Base-by-base conservation (phyloP, 2,329 filamentous ascomycete species). In the Claviceps sp. region DNA sequence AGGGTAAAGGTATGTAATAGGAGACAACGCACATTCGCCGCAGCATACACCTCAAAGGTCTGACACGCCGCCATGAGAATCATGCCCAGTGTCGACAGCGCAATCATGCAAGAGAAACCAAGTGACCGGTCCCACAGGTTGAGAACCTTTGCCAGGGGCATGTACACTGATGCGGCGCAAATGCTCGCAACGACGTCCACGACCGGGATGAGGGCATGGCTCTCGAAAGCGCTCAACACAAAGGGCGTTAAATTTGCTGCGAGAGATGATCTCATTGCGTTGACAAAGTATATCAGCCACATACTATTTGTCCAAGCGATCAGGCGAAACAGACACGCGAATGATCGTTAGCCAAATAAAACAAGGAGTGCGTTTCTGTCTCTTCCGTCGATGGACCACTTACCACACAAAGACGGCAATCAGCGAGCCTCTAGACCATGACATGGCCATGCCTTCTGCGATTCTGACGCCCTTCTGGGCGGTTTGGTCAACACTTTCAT, bases 61-160 rank as follows among this genome's bases (percentile, higher is more conserved):
- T 73, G 67, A 58, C 73, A 82, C 0, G 71, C 71, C 18, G 83
- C 82, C 70, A 83, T 82, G 59, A 86, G 71, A 40, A 82, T 71
- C 46, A 83, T 70, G 16, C 69, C 71, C 51, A 72, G 40, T 3
- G 74, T 70, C 49, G 73, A 70, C 24, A 76, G 69, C 24, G 65
- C 52, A 1, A 76, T 69, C 65, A 79, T 78, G 48, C 79, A 57
- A 34, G 75, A 65, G 60, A 81, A 79, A 9, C 78, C 80, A 57
- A 81, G 73, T 13, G 79, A 73, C 40, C 81, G 76, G 48, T 79
- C 81, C 70, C 78, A 84, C 38, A 84, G 67, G 62, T 85, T 77
- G 47, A 83, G 70, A 11, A 82, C 65, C 60, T 84, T 84, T 37
- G 81, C 63, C 64, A 82, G 71, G 2, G 81, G 79, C 4, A 83